Evolutionary conservation across 345 rosid genomes (phyloP).

Genomic region (Eucalyptus caleyi): DNA sequence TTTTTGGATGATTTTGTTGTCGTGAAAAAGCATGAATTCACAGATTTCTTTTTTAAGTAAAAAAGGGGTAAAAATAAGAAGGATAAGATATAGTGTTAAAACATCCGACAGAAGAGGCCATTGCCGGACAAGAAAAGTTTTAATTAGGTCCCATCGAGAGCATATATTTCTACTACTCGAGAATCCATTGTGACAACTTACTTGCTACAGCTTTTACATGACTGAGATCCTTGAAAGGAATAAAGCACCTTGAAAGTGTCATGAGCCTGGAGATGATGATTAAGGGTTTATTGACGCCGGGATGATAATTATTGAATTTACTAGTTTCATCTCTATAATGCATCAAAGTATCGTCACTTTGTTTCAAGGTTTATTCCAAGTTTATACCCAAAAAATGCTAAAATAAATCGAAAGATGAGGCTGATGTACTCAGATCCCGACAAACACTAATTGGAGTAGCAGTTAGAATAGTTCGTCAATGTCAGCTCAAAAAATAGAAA

Average conservation of each 20-base stretch:
- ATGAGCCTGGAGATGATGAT: not conserved
- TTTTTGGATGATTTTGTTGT: not conserved
- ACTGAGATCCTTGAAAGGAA: not conserved
- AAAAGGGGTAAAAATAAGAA: not conserved
- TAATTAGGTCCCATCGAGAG: not conserved
- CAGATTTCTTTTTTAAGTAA: not conserved
- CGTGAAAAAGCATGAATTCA: not conserved
- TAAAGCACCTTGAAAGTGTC: not conserved
- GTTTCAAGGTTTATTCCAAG: not conserved
- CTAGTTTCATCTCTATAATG: not conserved
- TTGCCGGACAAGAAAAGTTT: not conserved
- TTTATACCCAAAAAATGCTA: not conserved
- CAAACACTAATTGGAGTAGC: not conserved
- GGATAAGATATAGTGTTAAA: not conserved
- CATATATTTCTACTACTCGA: not conserved
- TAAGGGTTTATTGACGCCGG: not conserved
- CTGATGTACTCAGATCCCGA: fast-evolving
- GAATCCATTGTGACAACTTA: not conserved
- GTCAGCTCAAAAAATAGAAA: not conserved
- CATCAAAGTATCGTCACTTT: not conserved
- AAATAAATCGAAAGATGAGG: not conserved
- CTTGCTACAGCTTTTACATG: not conserved
- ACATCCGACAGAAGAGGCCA: not conserved
- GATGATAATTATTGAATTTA: not conserved
- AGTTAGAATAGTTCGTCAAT: not conserved